phyloP scores from a whole-genome alignment of 2,329 filamentous ascomycete species.

The Sclerotinia glacialis region DNA sequence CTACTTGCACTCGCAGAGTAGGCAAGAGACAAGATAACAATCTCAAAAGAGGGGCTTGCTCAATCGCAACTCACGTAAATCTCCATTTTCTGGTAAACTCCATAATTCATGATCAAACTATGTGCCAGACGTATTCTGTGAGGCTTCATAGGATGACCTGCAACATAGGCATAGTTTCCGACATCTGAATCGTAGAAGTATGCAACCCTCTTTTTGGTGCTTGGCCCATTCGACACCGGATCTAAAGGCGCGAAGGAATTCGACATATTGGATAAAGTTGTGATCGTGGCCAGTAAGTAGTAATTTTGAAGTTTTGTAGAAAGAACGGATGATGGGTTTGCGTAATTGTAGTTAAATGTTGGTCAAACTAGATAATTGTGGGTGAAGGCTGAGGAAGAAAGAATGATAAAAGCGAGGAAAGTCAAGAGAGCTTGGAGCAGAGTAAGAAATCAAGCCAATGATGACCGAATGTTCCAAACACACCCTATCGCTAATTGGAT shows the following conservation, averaged over 20 bases:
- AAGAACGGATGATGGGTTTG: background rate
- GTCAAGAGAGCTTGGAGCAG: constrained; percentile 14
- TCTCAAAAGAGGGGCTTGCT: background rate
- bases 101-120: constrained; percentile 93
- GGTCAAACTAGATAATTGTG: background rate
- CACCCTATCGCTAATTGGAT: background rate
- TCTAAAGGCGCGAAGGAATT: constrained; percentile 52
- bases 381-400: background rate
- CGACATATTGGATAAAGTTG: constrained; percentile 29
- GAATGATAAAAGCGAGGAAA: constrained; percentile 4
- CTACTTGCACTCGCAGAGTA: constrained; percentile 1
- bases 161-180: constrained; percentile 96
- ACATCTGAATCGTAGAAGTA: constrained; percentile 99
- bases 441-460: constrained; percentile 8
- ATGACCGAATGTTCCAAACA: constrained; percentile 15
- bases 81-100: constrained; percentile 94
- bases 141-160: constrained; percentile 97
- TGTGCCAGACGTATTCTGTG: constrained; percentile 94
- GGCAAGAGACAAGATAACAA: background rate
- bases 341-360: background rate
- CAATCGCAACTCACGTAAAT: constrained; percentile 67
- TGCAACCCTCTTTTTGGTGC: constrained; percentile 76
- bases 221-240: constrained; percentile 45
- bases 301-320: background rate
- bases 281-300: constrained; percentile 6